Conservation (phyloP, 139 green algal genomes). For the Asterochloris sp. region DNA sequence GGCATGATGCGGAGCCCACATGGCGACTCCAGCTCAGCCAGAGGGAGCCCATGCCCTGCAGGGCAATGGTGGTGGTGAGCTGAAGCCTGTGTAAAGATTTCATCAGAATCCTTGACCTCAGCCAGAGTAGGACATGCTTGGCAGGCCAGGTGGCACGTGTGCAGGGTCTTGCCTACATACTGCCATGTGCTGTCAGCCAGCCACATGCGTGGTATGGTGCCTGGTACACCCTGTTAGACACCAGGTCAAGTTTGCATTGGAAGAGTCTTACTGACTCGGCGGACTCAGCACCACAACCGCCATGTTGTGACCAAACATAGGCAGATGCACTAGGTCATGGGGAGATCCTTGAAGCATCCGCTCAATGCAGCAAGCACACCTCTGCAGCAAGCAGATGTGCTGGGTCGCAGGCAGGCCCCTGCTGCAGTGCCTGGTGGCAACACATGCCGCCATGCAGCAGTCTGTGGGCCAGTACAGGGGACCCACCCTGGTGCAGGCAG, state of each 20-base stretch:
- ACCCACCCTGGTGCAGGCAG: slow-evolving; percentile 40
- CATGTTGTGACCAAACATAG: too few relatives aligned
- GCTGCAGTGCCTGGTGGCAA: neutral
- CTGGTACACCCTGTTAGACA: too few relatives aligned
- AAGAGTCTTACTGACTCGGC: too few relatives aligned
- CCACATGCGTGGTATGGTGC: neutral
- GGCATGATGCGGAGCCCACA: too few relatives aligned
- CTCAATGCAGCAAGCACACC: neutral
- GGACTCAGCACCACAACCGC: too few relatives aligned
- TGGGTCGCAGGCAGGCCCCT: neutral
- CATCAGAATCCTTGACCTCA: neutral
- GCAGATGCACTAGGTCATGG: too few relatives aligned
- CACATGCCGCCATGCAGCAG: neutral
- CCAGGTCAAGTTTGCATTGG: too few relatives aligned
- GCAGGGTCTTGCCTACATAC: neutral
- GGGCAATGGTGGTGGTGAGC: neutral
- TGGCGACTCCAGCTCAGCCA: slow-evolving; percentile 8
- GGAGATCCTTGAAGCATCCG: too few relatives aligned
- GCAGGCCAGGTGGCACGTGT: neutral
- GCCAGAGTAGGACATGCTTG: neutral
- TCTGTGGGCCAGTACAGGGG: too few relatives aligned
- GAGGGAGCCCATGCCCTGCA: slow-evolving; percentile 21
- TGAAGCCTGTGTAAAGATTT: neutral
- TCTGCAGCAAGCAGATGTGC: neutral
- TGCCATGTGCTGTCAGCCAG: neutral